Base-by-base conservation (phyloP, 305 asterid species). In the Plantago coronopus region DNA sequence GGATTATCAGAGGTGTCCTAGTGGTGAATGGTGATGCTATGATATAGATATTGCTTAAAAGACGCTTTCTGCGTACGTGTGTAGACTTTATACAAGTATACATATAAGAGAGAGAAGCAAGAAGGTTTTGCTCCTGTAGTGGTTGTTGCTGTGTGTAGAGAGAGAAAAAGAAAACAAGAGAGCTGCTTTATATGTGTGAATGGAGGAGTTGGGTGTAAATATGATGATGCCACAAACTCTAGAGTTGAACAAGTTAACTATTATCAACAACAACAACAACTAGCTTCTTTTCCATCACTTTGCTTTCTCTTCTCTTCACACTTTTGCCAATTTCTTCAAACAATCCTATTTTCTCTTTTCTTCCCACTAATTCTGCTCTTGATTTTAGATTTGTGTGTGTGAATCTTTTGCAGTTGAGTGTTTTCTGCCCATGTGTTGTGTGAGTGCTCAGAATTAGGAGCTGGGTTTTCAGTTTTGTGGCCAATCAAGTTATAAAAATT, bases 41-140 rank as follows among this genome's bases (percentile, higher is more conserved):
- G n/a, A 67, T 16, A 17, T 5, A 9, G 3, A 12, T 48, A 18
- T 49, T 25, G n/a, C n/a, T 61, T 57, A 63, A 67, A 75, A 66
- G 72, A 46, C 79, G 34, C 71, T 34, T 48, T 54, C 42, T 71
- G 71, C 66, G 76, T 76, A 63, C 78, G 82, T 71, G 85, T 66
- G 74, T 73, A 57, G 59, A 62, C 76, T 66, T 60, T 18, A 60
- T 55, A 56, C 40, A 59, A 49, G 43, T 18, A 42, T 49, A 59
- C 59, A 65, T 63, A 53, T 21, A 57, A 37, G 60, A 25, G 74
- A 70, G 56, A 59, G 54, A 42, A 46, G 27, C 4, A 61, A 70
- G 56, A 57, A 51, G 37, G 31, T 42, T 55, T 42, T 13, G 50
- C 16, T 18, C 31, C 38, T 17, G 50, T 21, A 40, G 22, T 54